Evolutionary conservation across 768 basidiomycete genomes (phyloP).

Genomic region (Floccularia luteovirens): DNA sequence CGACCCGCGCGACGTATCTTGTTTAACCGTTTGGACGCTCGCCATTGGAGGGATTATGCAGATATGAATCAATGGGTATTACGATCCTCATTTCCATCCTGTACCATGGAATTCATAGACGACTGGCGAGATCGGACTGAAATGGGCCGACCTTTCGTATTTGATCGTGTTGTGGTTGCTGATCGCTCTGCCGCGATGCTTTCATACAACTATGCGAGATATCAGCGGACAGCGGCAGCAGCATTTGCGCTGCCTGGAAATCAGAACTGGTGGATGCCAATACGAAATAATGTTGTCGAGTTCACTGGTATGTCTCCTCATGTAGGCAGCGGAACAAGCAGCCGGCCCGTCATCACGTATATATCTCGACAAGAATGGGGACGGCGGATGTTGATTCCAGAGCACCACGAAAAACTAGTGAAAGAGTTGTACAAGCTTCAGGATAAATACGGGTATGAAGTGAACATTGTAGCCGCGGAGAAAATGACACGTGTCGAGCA

Average conservation of each 20-base stretch:
- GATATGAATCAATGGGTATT: constrained; percentile 87
- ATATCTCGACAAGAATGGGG: constrained; percentile 88
- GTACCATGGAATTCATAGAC: constrained; percentile 69
- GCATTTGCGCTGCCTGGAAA: constrained; percentile 72
- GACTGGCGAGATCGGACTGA: constrained; percentile 81
- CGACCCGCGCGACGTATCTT: constrained; percentile 69
- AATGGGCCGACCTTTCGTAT: constrained; percentile 62
- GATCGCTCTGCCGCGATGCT: constrained; percentile 84
- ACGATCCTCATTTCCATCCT: constrained; percentile 72
- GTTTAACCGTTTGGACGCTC: constrained; percentile 67
- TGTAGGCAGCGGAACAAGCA: constrained; percentile 35
- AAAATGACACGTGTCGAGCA: constrained; percentile 76
- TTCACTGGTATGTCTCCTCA: constrained; percentile 53
- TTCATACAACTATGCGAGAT: constrained; percentile 55
- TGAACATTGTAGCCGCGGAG: constrained; percentile 84
- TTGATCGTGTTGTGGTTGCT: constrained; percentile 82
- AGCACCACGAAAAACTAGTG: constrained; percentile 77
- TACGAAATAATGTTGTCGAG: constrained; percentile 64
- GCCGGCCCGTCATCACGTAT: constrained; percentile 83
- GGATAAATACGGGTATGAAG: constrained; percentile 72
- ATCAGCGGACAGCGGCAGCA: constrained; percentile 70
- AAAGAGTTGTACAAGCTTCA: constrained; percentile 61
- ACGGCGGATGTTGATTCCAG: constrained; percentile 68
- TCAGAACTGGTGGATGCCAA: constrained; percentile 78
- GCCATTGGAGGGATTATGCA: constrained; percentile 88